These are phyloP conservation scores for Phoma sp. DNA, from an alignment of 2,329 filamentous ascomycete genomes.

Conservation along the genomic window DNA sequence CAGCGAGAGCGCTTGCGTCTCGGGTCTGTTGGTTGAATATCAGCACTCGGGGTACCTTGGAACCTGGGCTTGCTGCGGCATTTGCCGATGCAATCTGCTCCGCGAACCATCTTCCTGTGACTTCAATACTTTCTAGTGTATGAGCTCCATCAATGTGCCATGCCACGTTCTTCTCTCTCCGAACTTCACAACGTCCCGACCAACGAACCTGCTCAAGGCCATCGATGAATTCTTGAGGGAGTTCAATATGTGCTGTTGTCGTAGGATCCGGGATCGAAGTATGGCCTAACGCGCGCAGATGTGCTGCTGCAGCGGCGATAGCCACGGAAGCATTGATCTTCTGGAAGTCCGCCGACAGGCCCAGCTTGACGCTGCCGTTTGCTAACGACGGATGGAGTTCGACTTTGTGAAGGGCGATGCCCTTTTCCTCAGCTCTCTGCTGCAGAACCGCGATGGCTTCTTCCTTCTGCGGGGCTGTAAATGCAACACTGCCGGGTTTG, in stretches of 20 bases:
- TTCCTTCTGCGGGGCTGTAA: conserved; percentile 65
- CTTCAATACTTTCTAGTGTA: conserved; percentile 79
- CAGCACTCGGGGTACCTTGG: conserved; percentile 60
- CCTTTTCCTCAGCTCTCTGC: conserved; percentile 60
- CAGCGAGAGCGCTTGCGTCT: conserved; percentile 71
- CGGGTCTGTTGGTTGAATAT: conserved; percentile 95
- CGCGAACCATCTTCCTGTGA: conserved; percentile 79
- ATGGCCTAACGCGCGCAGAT: conserved; percentile 57
- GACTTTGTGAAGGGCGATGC: conserved; percentile 55
- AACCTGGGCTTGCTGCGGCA: conserved; percentile 30
- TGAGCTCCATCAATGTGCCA: conserved; percentile 92
- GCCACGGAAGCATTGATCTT: conserved; percentile 68
- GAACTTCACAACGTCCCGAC: conserved; percentile 77
- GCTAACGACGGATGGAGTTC: conserved; percentile 56
- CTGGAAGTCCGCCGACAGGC: conserved; percentile 67
- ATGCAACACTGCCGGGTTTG: conserved; percentile 68
- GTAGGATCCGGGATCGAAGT: conserved; percentile 48
- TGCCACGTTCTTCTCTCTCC: conserved; percentile 59
- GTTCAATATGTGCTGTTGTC: conserved; percentile 37
- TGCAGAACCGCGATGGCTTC: conserved; percentile 62
- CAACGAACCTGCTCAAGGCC: conserved; percentile 72
- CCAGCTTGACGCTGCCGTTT: conserved; percentile 57
- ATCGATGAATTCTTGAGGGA: conserved; percentile 67
- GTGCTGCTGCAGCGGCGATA: conserved; percentile 63
- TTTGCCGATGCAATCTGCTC: conserved; percentile 46